phyloP scores from a whole-genome alignment of 305 asterid species.

The Fraxinus xanthoxyloides region DNA sequence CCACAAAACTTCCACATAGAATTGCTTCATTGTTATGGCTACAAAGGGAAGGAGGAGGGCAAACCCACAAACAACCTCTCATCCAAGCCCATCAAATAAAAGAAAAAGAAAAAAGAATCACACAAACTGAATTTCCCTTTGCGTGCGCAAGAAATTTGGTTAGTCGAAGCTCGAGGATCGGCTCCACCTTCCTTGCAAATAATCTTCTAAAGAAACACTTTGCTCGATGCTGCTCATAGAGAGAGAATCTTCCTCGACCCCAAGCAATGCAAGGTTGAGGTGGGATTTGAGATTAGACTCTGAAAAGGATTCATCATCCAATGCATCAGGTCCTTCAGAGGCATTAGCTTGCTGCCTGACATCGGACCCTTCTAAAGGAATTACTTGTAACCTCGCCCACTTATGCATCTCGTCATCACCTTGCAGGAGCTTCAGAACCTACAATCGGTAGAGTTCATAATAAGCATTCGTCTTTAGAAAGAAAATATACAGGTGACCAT shows the following conservation, averaged over 20 bases:
- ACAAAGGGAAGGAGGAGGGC: constrained; percentile 75
- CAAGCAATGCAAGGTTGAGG: constrained; percentile 81
- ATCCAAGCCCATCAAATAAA: constrained; percentile 49
- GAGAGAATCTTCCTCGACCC: constrained; percentile 71
- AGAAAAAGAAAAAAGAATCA: constrained; percentile 11
- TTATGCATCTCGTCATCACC: constrained; percentile 62
- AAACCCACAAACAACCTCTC: constrained; percentile 73
- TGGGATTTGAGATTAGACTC: constrained; percentile 68
- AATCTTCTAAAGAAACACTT: constrained; percentile 68
- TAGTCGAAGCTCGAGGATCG: constrained; percentile 89
- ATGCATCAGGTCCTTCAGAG: constrained; percentile 47
- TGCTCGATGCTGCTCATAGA: constrained; percentile 83
- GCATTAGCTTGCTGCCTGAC: constrained; percentile 26
- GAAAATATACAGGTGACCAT: not conserved
- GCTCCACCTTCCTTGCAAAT: constrained; percentile 80
- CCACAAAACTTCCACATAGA: constrained; percentile 25
- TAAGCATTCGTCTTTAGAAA: not conserved
- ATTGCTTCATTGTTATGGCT: constrained; percentile 26
- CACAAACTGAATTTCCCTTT: constrained; percentile 8
- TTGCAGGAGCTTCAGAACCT: constrained; percentile 79
- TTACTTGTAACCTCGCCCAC: constrained; percentile 75
- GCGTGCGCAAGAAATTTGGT: constrained; percentile 20
- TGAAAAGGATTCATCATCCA: constrained; percentile 63
- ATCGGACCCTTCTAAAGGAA: constrained; percentile 43
- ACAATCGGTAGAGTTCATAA: constrained; percentile 13